These are phyloP conservation scores for Colletotrichum sidae DNA, from an alignment of 2,329 filamentous ascomycete genomes.

Conservation along the genomic window DNA sequence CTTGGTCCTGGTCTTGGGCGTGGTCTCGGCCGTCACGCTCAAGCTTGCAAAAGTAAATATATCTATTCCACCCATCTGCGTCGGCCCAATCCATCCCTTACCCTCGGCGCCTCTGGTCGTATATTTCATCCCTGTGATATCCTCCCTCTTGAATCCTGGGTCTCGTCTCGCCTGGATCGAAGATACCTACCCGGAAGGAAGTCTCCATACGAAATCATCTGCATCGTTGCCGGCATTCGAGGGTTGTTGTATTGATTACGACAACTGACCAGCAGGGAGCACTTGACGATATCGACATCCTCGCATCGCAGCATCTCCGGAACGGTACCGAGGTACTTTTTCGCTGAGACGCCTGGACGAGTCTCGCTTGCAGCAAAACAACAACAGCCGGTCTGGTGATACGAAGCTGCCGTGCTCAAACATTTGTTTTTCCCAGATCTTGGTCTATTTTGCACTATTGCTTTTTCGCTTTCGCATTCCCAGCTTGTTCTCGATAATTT, in stretches of 20 bases:
- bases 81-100: constrained; percentile 27
- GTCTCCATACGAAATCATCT: constrained; percentile 18
- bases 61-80: constrained; percentile 24
- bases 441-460: constrained; percentile 11
- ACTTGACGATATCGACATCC: constrained; percentile 3
- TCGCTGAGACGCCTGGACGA: no score
- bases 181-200: constrained; percentile 9
- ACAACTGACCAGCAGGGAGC: constrained; percentile 14
- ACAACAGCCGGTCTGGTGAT: constrained; percentile 31
- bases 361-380: constrained; percentile 9
- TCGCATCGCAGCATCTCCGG: constrained; percentile 11
- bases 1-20: constrained; percentile 20
- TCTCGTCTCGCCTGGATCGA: constrained; percentile 7
- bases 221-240: constrained; percentile 32
- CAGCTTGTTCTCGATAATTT: not conserved
- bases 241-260: constrained; percentile 35
- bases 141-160: constrained; percentile 24
- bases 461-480: not conserved
- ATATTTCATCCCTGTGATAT: constrained; percentile 34
- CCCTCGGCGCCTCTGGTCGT: constrained; percentile 31
- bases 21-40: constrained; percentile 9
- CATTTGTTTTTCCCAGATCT: constrained; percentile 16
- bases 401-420: constrained; percentile 13
- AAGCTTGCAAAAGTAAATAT: constrained; percentile 37
- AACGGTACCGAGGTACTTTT: not conserved